Evolutionary conservation across 495 filamentous ascomycete genomes (phyloP).

Genomic region (Tetracladium marchalianum): DNA sequence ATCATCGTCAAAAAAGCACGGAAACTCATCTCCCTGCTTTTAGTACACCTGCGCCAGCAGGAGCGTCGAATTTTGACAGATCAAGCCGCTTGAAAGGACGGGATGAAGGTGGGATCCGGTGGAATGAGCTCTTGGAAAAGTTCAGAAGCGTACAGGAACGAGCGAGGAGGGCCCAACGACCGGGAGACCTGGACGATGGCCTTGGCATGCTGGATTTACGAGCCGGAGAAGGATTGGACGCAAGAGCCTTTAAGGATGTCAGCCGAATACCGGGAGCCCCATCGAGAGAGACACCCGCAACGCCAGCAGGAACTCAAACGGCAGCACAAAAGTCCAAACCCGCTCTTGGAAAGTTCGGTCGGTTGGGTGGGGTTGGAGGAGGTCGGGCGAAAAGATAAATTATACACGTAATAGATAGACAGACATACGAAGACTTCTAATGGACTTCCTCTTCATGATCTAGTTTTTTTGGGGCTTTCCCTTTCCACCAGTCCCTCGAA

Average conservation of each 20-base stretch:
- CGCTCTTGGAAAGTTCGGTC: constrained; percentile 59
- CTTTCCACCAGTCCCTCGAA: constrained; percentile 53
- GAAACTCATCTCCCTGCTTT: constrained; percentile 18
- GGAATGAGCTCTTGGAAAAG: constrained; percentile 93
- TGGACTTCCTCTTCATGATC: constrained; percentile 9
- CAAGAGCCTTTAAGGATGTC: constrained; percentile 35
- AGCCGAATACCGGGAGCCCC: constrained; percentile 22
- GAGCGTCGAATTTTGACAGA: constrained; percentile 56
- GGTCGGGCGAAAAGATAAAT: constrained; percentile 26
- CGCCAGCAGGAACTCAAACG: constrained; percentile 25
- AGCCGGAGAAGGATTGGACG: constrained; percentile 25
- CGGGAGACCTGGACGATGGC: constrained; percentile 17
- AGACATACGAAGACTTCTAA: constrained; percentile 1
- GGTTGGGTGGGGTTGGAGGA: constrained; percentile 55
- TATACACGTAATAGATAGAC: neutral
- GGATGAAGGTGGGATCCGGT: constrained; percentile 76
- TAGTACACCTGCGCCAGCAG: constrained; percentile 37
- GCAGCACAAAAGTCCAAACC: constrained; percentile 47
- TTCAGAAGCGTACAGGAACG: constrained; percentile 84
- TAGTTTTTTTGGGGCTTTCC: constrained; percentile 35
- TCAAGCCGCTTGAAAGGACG: constrained; percentile 73
- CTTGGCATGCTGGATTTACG: constrained; percentile 29
- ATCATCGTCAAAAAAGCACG: constrained; percentile 19
- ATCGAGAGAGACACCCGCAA: constrained; percentile 30
- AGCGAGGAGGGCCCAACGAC: constrained; percentile 40